phyloP scores from a whole-genome alignment of 768 basidiomycete species.

The Termitomyces sp. region DNA sequence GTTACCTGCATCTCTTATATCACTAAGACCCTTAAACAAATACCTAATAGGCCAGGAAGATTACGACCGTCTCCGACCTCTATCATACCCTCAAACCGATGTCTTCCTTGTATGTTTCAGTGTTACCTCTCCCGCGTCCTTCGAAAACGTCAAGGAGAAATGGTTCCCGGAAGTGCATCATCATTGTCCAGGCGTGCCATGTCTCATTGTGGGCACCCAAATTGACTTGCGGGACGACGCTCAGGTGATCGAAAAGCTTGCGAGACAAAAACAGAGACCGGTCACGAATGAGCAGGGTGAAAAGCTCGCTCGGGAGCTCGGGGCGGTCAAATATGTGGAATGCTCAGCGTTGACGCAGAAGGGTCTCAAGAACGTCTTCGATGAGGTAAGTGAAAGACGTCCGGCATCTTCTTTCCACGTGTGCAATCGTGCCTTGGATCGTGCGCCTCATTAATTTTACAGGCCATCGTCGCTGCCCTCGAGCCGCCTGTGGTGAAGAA shows the following conservation, averaged over 20 bases:
- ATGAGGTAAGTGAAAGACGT: slow-evolving; percentile 67
- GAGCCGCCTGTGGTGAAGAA: slow-evolving; percentile 92
- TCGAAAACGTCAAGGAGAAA: slow-evolving; percentile 99
- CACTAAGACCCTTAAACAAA: slow-evolving; percentile 6
- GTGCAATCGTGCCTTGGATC: slow-evolving; percentile 6
- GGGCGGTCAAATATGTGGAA: slow-evolving; percentile 98
- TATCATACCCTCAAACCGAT: slow-evolving; percentile 99
- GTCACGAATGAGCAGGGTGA: slow-evolving; percentile 87
- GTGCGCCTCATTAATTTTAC: slow-evolving; percentile 8
- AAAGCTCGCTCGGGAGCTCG: slow-evolving; percentile 92
- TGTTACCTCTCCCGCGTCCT: slow-evolving; percentile 96
- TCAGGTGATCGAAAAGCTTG: slow-evolving; percentile 91
- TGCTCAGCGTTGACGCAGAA: slow-evolving; percentile 99
- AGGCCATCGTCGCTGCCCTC: slow-evolving; percentile 98
- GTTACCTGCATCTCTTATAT: slow-evolving; percentile 1
- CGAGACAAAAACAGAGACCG: slow-evolving; percentile 94
- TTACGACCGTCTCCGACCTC: slow-evolving; percentile 97
- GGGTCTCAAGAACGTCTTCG: slow-evolving; percentile 99
- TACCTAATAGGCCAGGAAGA: slow-evolving; percentile 84
- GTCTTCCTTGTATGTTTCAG: slow-evolving; percentile 99
- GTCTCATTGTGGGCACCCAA: slow-evolving; percentile 98
- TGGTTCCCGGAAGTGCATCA: slow-evolving; percentile 99
- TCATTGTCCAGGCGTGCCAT: slow-evolving; percentile 98
- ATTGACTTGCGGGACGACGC: slow-evolving; percentile 93
- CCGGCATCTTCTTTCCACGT: slow-evolving; percentile 4